phyloP scores from a whole-genome alignment of 306 rosid genomes.

The Myrica gale region DNA sequence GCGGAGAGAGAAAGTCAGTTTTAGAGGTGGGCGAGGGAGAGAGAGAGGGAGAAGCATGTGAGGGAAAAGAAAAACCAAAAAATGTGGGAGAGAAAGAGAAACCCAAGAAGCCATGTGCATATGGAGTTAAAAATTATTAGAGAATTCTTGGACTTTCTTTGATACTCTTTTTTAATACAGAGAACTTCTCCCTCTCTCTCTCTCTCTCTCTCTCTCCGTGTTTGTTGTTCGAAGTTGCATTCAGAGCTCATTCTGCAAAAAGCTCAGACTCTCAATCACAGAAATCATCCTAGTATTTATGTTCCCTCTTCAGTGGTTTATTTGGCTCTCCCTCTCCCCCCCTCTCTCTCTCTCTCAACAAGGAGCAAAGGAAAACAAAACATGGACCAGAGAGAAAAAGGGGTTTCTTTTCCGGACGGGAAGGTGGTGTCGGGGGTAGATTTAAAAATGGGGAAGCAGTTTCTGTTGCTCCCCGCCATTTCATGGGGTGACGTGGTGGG shows the following conservation, averaged over 20 bases:
- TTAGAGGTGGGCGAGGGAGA: slow-evolving; percentile 9
- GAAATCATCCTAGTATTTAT: slow-evolving; percentile 1
- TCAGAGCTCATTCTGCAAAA: slow-evolving; percentile 28
- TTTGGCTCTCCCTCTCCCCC: neutral
- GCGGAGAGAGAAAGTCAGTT: slow-evolving; percentile 25
- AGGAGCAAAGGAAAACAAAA: slow-evolving; percentile 24
- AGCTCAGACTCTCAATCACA: slow-evolving; percentile 1
- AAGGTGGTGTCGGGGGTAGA: neutral
- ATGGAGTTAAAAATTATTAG: slow-evolving; percentile 73
- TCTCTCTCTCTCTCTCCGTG: slow-evolving; percentile 16
- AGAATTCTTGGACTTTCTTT: slow-evolving; percentile 43
- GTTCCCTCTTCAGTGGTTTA: neutral
- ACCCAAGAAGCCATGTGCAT: slow-evolving; percentile 94
- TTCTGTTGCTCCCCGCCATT: slow-evolving; percentile 59
- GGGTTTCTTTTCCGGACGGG: neutral
- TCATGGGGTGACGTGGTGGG: slow-evolving; percentile 30
- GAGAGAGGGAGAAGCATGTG: slow-evolving; percentile 46
- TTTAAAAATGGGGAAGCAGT: slow-evolving; percentile 41
- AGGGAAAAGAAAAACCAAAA: slow-evolving; percentile 31
- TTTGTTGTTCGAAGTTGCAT: slow-evolving; percentile 37
- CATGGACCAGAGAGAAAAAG: slow-evolving; percentile 20
- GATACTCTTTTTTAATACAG: neutral
- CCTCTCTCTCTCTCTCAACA: slow-evolving; percentile 6
- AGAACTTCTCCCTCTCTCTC: neutral
- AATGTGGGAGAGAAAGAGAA: slow-evolving; percentile 51